A percentile compares a stretch with the other conserved stretches of the same genome.
phyloP scores from a whole-genome alignment of 2,329 filamentous ascomycete species.

The Botrytis cinerea region DNA sequence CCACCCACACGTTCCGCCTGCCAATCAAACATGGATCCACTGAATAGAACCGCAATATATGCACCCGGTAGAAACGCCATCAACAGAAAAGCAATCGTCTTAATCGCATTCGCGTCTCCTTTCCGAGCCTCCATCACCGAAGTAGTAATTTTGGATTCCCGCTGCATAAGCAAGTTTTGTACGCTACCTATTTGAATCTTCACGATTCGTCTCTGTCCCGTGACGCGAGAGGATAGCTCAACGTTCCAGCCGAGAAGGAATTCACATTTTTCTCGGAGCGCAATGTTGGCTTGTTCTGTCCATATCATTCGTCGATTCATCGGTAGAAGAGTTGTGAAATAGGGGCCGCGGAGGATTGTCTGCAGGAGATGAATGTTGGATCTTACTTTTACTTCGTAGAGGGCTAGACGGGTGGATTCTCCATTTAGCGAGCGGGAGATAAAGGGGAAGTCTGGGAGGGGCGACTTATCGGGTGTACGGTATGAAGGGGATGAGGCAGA shows the following conservation, averaged over 20 bases:
- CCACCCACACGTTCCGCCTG: neutral
- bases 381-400: constrained; percentile 9
- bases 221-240: neutral
- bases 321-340: neutral
- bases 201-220: constrained; percentile 10
- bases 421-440: constrained; percentile 9
- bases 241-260: constrained; percentile 14
- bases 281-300: constrained; percentile 14
- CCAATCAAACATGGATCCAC: constrained; percentile 19
- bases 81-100: neutral
- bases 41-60: constrained; percentile 8
- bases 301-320: neutral
- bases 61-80: neutral
- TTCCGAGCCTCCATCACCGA: neutral
- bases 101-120: constrained; percentile 6
- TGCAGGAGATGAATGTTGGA: constrained; percentile 12
- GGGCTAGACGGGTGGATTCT: constrained; percentile 9
- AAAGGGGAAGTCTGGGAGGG: neutral
- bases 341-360: neutral
- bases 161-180: neutral
- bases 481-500: neutral
- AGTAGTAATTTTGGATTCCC: constrained; percentile 11
- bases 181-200: constrained; percentile 10
- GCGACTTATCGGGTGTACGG: neutral
- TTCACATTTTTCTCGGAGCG: constrained; percentile 11